phyloP scores from a whole-genome alignment of 768 basidiomycete genomes.

The Kwoniella bestiolae region DNA sequence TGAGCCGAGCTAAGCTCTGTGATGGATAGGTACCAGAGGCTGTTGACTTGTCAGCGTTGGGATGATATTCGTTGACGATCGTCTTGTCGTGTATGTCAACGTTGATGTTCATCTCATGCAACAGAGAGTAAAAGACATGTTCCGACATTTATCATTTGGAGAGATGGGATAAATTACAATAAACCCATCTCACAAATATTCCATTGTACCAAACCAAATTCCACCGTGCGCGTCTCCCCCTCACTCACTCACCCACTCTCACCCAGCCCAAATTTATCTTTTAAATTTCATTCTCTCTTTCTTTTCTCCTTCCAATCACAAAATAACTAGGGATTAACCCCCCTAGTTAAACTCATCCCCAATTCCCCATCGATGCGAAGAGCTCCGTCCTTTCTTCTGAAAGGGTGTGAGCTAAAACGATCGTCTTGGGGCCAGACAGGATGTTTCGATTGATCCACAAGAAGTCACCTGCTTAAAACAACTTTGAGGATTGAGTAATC shows the following conservation, averaged over 20 bases:
- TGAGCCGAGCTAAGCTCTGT: too few relatives aligned
- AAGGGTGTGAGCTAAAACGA: slow-evolving; percentile 30
- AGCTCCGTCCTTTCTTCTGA: slow-evolving; percentile 29
- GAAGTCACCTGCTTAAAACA: slow-evolving; percentile 51
- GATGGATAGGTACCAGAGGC: too few relatives aligned
- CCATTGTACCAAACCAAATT: slow-evolving; percentile 6
- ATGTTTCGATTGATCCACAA: slow-evolving; percentile 38
- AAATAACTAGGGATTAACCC: not conserved
- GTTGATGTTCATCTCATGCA: not conserved
- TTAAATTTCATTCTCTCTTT: not conserved
- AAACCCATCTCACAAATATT: not conserved
- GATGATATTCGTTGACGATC: too few relatives aligned
- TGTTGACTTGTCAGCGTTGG: too few relatives aligned
- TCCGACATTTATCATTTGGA: not conserved
- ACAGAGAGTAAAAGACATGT: not conserved
- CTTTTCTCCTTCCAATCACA: slow-evolving; percentile 7
- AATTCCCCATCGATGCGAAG: slow-evolving; percentile 42
- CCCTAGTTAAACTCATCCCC: slow-evolving; percentile 26
- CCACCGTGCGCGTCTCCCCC: not conserved
- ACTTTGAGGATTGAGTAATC: slow-evolving; percentile 47
- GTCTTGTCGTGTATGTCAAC: too few relatives aligned
- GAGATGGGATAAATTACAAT: slow-evolving; percentile 11
- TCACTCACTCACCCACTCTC: not conserved
- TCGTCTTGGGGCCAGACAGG: slow-evolving; percentile 52
- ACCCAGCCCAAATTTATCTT: not conserved